Evolutionary conservation across 495 filamentous ascomycete species (phyloP), one percentile per base, ranked within the genome.

Genomic region (Talaromyces thailandensis): DNA sequence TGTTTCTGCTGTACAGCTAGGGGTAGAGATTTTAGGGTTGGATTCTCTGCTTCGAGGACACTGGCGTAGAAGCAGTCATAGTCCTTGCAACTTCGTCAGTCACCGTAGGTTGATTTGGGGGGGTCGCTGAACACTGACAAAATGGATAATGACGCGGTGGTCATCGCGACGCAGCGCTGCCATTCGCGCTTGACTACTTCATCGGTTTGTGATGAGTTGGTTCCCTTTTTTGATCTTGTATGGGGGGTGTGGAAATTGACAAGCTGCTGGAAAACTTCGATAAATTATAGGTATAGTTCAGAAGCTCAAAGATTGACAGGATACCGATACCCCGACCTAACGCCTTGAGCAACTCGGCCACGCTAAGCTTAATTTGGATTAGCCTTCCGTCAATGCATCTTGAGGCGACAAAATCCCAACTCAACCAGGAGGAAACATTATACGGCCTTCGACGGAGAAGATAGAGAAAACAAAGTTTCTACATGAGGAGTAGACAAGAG

Each of bases 61-160:
- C 89, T 87, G 32, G 92, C 92, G 70, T 98, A 98, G 79, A 96
- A 96, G 72, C 91, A 95, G 76, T 96, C 90, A 76, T 94, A 90
- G 74, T 93, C 90, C 88, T n/a, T 92, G 58, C 23, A 14, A 23
- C 25, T 18, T 12, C 4, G 25, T 35, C 14, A 31, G 18, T 28
- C 21, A 25, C 24, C 14, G 14, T 23, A 7, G 18, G 28, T 59
- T 25, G 62, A 64, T 29, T 56, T 5, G 23, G 24, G 23, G 24
- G n/a, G 37, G 29, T 45, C 5, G 24, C 28, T 24, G 18, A 6
- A 18, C 6, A 74, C 82, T 68, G 75, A 93, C 91, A 74, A 94
- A 89, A 68, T 94, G 91, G 58, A 96, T 76, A 70, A 96, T 89
- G 71, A 91, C 80, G 62, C 88, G 83, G 67, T 80, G 76, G 69